phyloP scores from a whole-genome alignment of 2,329 filamentous ascomycete species.

The Diplodia sapinea region DNA sequence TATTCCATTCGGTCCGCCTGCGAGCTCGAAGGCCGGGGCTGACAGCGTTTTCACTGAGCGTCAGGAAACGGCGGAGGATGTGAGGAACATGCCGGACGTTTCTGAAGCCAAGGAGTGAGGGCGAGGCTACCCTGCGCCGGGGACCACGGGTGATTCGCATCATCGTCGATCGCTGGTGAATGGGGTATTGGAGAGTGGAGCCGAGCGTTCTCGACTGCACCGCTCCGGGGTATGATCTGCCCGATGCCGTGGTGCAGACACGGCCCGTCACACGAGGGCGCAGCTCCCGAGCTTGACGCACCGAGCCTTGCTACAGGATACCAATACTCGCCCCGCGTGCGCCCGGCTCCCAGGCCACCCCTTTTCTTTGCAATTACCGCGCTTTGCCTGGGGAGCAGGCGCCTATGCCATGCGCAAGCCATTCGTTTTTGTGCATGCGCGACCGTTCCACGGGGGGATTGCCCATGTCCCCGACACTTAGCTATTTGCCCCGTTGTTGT shows the following conservation, averaged over 20 bases:
- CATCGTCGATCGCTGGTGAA: conserved; percentile 25
- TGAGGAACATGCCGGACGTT: conserved; percentile 1
- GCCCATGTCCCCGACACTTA: background rate
- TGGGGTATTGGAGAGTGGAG: background rate
- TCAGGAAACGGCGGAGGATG: conserved; percentile 17
- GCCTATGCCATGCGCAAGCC: conserved; percentile 22
- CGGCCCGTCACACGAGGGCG: conserved; percentile 22
- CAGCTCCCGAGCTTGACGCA: conserved; percentile 14
- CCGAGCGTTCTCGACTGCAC: conserved; percentile 8
- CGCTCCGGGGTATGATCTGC: conserved; percentile 6
- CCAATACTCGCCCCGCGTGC: background rate
- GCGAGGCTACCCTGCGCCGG: conserved; percentile 23
- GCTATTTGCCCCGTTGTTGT: background rate
- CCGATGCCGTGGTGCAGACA: conserved; percentile 7
- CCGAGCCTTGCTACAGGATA: conserved; percentile 7
- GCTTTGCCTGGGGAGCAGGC: background rate
- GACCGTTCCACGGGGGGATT: conserved; percentile 7
- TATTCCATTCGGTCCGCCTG: conserved; percentile 43
- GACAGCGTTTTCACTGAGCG: background rate
- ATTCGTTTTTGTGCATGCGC: conserved; percentile 3
- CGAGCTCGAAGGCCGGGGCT: background rate
- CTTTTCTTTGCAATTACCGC: background rate
- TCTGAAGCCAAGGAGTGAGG: conserved; percentile 23
- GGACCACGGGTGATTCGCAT: conserved; percentile 18
- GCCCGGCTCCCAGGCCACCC: background rate